phyloP scores from a whole-genome alignment of 495 filamentous ascomycete genomes.

The Elasticomyces elasticus region DNA sequence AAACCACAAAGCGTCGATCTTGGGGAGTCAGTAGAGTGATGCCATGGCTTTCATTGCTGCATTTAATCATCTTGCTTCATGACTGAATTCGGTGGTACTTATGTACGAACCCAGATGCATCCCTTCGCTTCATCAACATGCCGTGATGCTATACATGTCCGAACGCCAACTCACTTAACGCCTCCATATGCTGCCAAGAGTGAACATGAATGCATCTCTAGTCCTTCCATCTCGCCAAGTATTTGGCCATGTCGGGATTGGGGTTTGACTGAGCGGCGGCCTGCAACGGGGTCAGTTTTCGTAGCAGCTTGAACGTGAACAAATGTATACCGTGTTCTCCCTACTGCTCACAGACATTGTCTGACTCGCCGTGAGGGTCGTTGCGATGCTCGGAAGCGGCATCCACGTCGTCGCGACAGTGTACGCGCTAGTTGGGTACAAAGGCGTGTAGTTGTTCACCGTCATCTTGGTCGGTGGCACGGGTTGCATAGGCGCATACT shows the following conservation, averaged over 20 bases:
- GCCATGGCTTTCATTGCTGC: too few species aligned
- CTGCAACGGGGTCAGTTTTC: slow-evolving; percentile 26
- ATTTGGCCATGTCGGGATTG: slow-evolving; percentile 48
- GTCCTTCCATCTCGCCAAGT: slow-evolving; percentile 51
- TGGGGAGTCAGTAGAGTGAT: too few species aligned
- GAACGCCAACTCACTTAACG: neutral
- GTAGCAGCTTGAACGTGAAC: neutral
- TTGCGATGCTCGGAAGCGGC: slow-evolving; percentile 44
- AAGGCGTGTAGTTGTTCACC: slow-evolving; percentile 42
- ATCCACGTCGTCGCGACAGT: slow-evolving; percentile 49
- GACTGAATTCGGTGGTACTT: too few species aligned
- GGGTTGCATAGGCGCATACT: slow-evolving; percentile 65
- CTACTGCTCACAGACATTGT: slow-evolving; percentile 48
- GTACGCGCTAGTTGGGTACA: slow-evolving; percentile 54
- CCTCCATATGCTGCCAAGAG: neutral
- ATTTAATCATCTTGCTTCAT: too few species aligned
- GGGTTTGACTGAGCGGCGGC: slow-evolving; percentile 40
- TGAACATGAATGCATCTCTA: slow-evolving; percentile 14
- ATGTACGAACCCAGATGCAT: neutral
- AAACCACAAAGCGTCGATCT: too few species aligned
- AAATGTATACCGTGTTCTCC: slow-evolving; percentile 54
- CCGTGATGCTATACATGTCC: neutral
- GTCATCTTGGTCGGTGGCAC: slow-evolving; percentile 57
- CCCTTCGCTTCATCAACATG: neutral
- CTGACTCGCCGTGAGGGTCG: slow-evolving; percentile 50